A percentile compares a stretch with the other conserved stretches of the same genome.
These are phyloP conservation scores for Aspergillus ochraceus DNA, from an alignment of 2,329 filamentous ascomycete species.

Conservation along the genomic window DNA sequence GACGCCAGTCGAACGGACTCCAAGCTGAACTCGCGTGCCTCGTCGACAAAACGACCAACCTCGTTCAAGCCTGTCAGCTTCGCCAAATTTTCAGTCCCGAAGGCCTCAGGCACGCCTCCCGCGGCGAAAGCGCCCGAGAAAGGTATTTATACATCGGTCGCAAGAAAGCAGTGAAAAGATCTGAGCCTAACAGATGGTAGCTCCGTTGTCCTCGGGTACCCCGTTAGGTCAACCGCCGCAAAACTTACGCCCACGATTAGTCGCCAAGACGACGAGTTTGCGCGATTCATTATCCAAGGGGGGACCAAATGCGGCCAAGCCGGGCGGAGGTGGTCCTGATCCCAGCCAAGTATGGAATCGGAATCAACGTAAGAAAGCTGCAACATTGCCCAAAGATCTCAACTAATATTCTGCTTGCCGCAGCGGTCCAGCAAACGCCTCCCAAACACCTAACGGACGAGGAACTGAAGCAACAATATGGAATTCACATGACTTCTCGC, in stretches of 20 bases:
- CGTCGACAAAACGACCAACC: slow-evolving; percentile 60
- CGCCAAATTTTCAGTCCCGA: slow-evolving; percentile 65
- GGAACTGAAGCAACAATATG: slow-evolving; percentile 68
- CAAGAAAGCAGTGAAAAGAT: neutral
- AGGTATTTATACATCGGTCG: slow-evolving; percentile 37
- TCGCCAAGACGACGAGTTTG: slow-evolving; percentile 61
- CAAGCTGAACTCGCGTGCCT: slow-evolving; percentile 48
- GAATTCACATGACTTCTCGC: slow-evolving; percentile 66
- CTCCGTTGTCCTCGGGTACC: slow-evolving; percentile 38
- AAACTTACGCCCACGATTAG: slow-evolving; percentile 58
- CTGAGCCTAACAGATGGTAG: slow-evolving; percentile 21
- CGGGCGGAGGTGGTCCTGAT: slow-evolving; percentile 57
- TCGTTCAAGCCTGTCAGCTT: slow-evolving; percentile 67
- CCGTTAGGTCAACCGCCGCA: slow-evolving; percentile 42
- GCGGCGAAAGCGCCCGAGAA: slow-evolving; percentile 56
- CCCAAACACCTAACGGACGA: slow-evolving; percentile 68
- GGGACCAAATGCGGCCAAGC: slow-evolving; percentile 45
- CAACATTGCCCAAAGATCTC: neutral
- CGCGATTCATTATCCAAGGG: slow-evolving; percentile 53
- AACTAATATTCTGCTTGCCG: neutral
- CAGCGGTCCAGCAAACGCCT: slow-evolving; percentile 55
- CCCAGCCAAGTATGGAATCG: slow-evolving; percentile 71
- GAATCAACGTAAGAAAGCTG: slow-evolving; percentile 55
- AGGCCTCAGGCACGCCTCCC: slow-evolving; percentile 56
- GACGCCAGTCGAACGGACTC: slow-evolving; percentile 59